phyloP scores from a whole-genome alignment of 106 monocot species.

The Vanilla planifolia region DNA sequence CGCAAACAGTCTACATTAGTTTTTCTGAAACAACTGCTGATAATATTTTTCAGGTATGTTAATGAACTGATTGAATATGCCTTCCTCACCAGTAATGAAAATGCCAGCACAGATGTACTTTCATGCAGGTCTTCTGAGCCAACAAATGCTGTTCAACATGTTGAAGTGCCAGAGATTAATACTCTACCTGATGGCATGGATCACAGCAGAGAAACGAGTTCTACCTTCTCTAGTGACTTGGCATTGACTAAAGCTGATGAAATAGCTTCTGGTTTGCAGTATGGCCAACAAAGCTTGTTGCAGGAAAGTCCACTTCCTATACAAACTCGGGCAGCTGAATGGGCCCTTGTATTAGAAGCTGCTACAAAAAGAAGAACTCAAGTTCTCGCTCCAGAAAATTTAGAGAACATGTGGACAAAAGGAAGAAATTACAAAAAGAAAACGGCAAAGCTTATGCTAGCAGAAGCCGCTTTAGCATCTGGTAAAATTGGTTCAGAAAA shows the following conservation, averaged over 20 bases:
- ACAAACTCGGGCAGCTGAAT: slow-evolving; percentile 57
- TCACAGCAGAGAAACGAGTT: slow-evolving; percentile 4
- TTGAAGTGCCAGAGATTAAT: slow-evolving; percentile 17
- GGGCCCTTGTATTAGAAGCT: slow-evolving; percentile 79
- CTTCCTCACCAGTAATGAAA: slow-evolving; percentile 45
- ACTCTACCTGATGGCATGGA: neutral
- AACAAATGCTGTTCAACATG: slow-evolving; percentile 13
- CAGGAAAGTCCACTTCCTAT: slow-evolving; percentile 15
- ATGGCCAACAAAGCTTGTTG: slow-evolving; percentile 12
- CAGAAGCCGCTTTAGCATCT: slow-evolving; percentile 12
- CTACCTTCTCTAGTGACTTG: slow-evolving; percentile 23
- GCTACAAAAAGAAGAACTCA: slow-evolving; percentile 89
- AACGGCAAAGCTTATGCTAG: slow-evolving; percentile 31
- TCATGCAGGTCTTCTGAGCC: slow-evolving; percentile 10
- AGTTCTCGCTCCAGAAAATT: slow-evolving; percentile 95
- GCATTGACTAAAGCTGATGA: slow-evolving; percentile 16
- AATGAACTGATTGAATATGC: slow-evolving; percentile 87
- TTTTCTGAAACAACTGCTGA: neutral
- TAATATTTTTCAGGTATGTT: slow-evolving; percentile 52
- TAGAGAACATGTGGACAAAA: slow-evolving; percentile 99
- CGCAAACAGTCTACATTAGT: neutral
- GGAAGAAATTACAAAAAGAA: slow-evolving; percentile 97
- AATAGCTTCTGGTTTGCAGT: slow-evolving; percentile 9
- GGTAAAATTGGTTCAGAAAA: slow-evolving; percentile 17
- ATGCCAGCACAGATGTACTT: slow-evolving; percentile 10